Conservation (phyloP, 768 basidiomycete species). For the Pleurotus ostreatus region DNA sequence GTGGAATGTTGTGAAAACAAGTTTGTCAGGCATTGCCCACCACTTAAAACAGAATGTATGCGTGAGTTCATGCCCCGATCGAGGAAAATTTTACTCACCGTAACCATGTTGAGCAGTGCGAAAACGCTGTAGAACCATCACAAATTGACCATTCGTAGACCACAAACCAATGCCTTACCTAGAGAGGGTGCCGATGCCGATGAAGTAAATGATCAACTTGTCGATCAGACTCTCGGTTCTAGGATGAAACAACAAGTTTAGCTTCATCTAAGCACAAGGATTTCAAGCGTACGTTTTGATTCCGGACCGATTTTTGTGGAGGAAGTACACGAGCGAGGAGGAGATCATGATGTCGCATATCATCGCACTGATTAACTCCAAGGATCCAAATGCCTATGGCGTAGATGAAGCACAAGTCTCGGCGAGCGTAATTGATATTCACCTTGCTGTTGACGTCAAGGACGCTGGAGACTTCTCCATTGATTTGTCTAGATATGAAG, state of each 20-base stretch:
- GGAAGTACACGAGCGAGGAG: background rate
- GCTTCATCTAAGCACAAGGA: background rate
- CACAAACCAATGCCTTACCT: background rate
- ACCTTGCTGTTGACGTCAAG: background rate
- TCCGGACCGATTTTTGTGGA: constrained; percentile 5
- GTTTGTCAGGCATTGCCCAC: background rate
- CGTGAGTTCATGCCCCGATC: background rate
- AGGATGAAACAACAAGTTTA: background rate
- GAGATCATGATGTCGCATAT: constrained; percentile 3
- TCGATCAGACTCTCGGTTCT: constrained; percentile 3
- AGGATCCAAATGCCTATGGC: background rate
- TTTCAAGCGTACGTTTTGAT: background rate
- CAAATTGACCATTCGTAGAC: background rate
- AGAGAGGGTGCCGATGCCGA: background rate
- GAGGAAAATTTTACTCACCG: background rate
- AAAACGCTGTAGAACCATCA: background rate
- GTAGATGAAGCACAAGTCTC: background rate
- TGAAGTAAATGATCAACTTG: background rate
- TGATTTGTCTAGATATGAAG: background rate
- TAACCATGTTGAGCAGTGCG: background rate
- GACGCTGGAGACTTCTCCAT: background rate
- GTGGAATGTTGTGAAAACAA: background rate
- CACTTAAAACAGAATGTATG: background rate
- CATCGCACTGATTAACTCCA: constrained; percentile 1
- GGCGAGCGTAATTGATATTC: background rate